Evolutionary conservation across 2,329 filamentous ascomycete genomes (phyloP).

Genomic region (Fonsecaea multimorphosa): DNA sequence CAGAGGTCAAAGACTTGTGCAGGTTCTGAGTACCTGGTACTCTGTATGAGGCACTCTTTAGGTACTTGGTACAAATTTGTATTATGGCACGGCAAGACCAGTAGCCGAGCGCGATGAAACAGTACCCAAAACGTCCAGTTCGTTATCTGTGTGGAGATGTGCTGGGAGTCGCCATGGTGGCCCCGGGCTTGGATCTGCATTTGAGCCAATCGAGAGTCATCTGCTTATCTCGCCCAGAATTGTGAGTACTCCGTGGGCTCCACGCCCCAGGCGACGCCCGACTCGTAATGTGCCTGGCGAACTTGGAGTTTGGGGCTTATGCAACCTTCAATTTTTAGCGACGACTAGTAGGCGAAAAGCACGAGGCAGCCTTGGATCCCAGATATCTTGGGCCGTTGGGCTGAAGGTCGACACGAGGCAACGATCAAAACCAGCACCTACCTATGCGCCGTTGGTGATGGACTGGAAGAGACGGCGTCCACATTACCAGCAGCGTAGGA

Average conservation of each 20-base stretch:
- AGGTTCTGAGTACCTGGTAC: too few species aligned
- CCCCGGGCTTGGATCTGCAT: not conserved
- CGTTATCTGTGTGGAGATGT: slow-evolving; percentile 19
- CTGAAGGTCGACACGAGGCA: not conserved
- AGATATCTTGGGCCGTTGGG: not conserved
- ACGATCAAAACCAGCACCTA: not conserved
- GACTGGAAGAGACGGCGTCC: not conserved
- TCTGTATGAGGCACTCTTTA: too few species aligned
- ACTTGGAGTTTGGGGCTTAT: not conserved
- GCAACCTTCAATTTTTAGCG: slow-evolving; percentile 12
- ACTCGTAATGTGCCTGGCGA: slow-evolving; percentile 2
- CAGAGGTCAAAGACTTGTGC: too few species aligned
- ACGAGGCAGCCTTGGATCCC: slow-evolving; percentile 17
- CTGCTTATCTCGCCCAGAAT: slow-evolving; percentile 22
- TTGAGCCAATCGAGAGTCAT: not conserved
- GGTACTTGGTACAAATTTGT: not conserved
- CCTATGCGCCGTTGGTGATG: not conserved
- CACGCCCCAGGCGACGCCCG: not conserved
- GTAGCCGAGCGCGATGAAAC: not conserved
- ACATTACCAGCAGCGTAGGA: not conserved
- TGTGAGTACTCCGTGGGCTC: not conserved
- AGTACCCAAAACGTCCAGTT: not conserved
- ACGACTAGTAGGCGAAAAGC: slow-evolving; percentile 15
- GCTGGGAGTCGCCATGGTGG: not conserved
- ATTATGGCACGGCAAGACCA: not conserved